Percentiles rank a stretch among this genome's conserved stretches.
phyloP scores from a whole-genome alignment of 208 protist species.

The Herpetomonas muscarum region DNA sequence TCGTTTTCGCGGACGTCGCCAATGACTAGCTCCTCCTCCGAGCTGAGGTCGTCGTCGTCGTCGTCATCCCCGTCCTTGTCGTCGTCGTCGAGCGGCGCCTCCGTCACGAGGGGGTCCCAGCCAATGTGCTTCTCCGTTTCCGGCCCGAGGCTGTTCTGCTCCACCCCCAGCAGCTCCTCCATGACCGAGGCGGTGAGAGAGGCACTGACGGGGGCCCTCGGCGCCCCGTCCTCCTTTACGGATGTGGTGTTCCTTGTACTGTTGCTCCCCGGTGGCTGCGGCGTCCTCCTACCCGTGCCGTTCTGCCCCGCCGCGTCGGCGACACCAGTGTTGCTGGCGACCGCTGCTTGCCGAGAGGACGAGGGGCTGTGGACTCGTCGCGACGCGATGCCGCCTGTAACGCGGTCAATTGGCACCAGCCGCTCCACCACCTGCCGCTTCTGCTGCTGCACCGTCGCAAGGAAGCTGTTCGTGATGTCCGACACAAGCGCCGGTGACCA shows the following conservation, averaged over 20 bases:
- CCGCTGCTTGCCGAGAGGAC: too few species aligned
- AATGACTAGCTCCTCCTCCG: conserved; percentile 15
- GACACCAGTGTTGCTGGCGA: too few species aligned
- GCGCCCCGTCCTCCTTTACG: neutral
- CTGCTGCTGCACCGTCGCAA: conserved; percentile 55
- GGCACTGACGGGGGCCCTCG: neutral
- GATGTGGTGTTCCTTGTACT: neutral
- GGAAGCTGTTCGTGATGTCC: conserved; percentile 73
- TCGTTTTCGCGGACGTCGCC: neutral
- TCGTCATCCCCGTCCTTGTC: neutral
- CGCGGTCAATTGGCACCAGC: conserved; percentile 49
- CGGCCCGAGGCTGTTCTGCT: neutral
- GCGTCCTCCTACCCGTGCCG: too few species aligned
- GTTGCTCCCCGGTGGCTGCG: too few species aligned
- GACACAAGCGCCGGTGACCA: conserved; percentile 59
- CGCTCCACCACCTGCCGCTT: conserved; percentile 55
- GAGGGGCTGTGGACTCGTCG: neutral
- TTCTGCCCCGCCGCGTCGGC: too few species aligned
- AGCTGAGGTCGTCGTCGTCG: conserved; percentile 1
- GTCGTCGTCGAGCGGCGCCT: neutral
- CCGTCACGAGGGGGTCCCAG: neutral
- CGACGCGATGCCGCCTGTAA: conserved; percentile 25
- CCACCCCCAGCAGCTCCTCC: neutral
- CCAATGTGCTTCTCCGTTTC: conserved; percentile 4
- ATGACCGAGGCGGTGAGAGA: conserved; percentile 4